Base-by-base conservation (phyloP, 2,329 filamentous ascomycete species). In the Alternaria consortialis region DNA sequence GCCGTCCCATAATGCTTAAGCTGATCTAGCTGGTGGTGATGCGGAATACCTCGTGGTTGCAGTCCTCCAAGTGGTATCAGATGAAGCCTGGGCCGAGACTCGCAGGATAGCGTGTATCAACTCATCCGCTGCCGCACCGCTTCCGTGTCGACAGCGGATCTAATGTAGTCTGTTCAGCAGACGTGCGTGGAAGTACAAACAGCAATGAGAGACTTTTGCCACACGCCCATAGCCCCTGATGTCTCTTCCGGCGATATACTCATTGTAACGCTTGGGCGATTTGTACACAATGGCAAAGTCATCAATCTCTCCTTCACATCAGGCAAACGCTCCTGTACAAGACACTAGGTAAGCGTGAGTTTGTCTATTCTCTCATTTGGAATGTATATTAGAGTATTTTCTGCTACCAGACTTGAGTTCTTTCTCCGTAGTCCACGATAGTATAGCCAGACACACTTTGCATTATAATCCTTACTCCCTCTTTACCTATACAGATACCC, bases 301-400 rank as follows among this genome's bases (percentile, higher is more conserved):
- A 34, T 25, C 31, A 11, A 23, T 27, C 2, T 31, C 27, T 32
- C 25, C n/a, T 32, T 48, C 13, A 40, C 34, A 11, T 34, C 0
- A 13, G 43, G 48, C 42, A 58, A 58, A 58, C 56, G 27, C 48
- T 39, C 9, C 7, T 23, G 25, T 42, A 15, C 12, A 37, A 5
- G 9, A 55, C 27, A 6, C 23, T 15, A 47, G 42, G 40, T 17
- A 23, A 46, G 23, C 20, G 23, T 25, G 13, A 5, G 1, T 9
- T 25, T 7, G 17, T 1, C 23, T 37, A 0, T 7, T 13, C 13
- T 15, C 32, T 8, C 1, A 13, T 4, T 20, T 2, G 4, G 20
- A 12, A 9, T 9, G 11, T 23, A 47, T 23, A 55, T 29, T 29
- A 39, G 2, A 2, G 12, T 36, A n/a, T 11, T 20, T 1, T 31